These are phyloP conservation scores for Avena sativa DNA, from an alignment of 176 grass and related monocot genomes.

Conservation along the genomic window DNA sequence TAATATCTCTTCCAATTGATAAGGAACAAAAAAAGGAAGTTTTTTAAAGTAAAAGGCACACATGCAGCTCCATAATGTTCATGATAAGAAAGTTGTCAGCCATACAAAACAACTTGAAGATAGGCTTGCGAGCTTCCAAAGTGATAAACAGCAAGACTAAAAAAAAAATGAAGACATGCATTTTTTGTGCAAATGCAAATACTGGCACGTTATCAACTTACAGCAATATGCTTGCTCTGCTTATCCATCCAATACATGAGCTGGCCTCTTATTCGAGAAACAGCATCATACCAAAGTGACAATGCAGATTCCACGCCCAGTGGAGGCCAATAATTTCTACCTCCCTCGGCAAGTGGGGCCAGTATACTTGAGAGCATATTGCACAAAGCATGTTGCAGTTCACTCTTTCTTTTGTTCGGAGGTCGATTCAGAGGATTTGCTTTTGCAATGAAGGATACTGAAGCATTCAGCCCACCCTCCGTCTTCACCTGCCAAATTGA, in stretches of 20 bases:
- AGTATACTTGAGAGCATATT: slow-evolving; percentile 98
- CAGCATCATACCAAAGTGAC: slow-evolving; percentile 93
- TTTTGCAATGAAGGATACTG: slow-evolving; percentile 97
- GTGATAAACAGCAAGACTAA: background rate
- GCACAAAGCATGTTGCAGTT: slow-evolving; percentile 97
- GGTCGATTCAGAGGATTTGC: slow-evolving; percentile 86
- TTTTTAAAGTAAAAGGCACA: background rate
- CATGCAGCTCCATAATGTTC: background rate
- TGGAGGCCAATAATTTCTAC: slow-evolving; percentile 91
- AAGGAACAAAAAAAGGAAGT: background rate
- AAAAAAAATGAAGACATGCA: slow-evolving; percentile 15
- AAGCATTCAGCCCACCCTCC: slow-evolving; percentile 89
- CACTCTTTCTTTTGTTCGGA: slow-evolving; percentile 96
- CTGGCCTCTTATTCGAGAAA: slow-evolving; percentile 83
- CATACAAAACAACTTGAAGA: background rate
- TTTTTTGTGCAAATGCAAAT: background rate
- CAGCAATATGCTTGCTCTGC: slow-evolving; percentile 93
- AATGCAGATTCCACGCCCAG: slow-evolving; percentile 84
- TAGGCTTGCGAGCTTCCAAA: background rate
- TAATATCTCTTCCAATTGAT: slow-evolving; percentile 17
- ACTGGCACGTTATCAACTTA: slow-evolving; percentile 62
- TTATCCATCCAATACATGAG: slow-evolving; percentile 98
- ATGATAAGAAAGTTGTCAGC: background rate
- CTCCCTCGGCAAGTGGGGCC: slow-evolving; percentile 86
- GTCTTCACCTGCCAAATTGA: slow-evolving; percentile 72